Percentiles rank a stretch among this genome's conserved stretches.
Evolutionary conservation across 371 early-diverging fungal genomes (phyloP).

Genomic region (Blakeslea trispora): DNA sequence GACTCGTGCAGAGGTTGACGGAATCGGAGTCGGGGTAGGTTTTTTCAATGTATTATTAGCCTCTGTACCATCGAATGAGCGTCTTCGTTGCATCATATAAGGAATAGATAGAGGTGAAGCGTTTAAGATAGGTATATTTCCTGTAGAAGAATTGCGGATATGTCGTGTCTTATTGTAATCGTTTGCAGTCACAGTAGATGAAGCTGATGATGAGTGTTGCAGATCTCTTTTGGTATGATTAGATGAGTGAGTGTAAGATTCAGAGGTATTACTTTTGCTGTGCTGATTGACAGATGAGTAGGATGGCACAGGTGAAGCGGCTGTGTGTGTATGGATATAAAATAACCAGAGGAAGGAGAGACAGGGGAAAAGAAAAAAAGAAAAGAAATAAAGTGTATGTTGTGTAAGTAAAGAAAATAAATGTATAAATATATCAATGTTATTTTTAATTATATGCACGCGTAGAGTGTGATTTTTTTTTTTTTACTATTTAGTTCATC

Average conservation of each 20-base stretch:
- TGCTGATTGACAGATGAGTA: constrained; percentile 11
- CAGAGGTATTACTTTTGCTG: constrained; percentile 9
- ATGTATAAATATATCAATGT: no score
- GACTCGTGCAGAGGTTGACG: constrained; percentile 23
- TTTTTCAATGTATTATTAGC: constrained; percentile 6
- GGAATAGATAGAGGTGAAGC: constrained; percentile 5
- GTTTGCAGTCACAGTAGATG: neutral
- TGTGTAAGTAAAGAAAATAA: no score
- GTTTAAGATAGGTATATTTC: constrained; percentile 20
- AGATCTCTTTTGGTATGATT: neutral
- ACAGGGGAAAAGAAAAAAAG: constrained; percentile 3
- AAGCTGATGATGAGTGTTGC: constrained; percentile 12
- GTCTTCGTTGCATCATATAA: constrained; percentile 31
- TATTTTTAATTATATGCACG: no score
- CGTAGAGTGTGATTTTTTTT: no score
- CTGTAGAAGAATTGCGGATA: constrained; percentile 35
- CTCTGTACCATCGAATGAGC: constrained; percentile 33
- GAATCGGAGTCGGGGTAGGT: constrained; percentile 18
- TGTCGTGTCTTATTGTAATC: constrained; percentile 25
- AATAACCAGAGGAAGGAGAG: neutral
- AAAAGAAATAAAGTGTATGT: neutral
- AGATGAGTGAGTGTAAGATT: neutral
- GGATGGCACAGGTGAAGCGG: constrained; percentile 27
- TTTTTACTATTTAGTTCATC: constrained; percentile 2
- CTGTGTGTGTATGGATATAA: no score